Conservation (phyloP, 208 protist species). For the Herpetomonas tarakana region DNA sequence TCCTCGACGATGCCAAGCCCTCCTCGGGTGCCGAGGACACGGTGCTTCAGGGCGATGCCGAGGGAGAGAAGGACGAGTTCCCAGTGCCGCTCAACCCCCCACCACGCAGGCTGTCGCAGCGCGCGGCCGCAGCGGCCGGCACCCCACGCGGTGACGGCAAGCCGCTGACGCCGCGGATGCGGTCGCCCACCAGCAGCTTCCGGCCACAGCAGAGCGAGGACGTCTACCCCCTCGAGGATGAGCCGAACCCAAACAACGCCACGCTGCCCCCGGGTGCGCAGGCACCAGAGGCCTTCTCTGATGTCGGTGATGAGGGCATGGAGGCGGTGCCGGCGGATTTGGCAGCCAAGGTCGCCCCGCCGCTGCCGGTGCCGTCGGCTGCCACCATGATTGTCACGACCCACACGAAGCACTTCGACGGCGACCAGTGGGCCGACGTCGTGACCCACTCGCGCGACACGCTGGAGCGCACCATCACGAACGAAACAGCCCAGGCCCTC, state of each 20-base stretch:
- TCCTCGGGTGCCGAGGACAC: conserved; percentile 8
- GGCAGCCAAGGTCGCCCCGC: conserved; percentile 7
- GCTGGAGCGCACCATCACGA: conserved; percentile 43
- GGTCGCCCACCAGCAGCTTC: conserved; percentile 18
- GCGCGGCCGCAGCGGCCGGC: conserved; percentile 11
- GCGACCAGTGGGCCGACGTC: conserved; percentile 30
- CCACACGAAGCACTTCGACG: conserved; percentile 20
- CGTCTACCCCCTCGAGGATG: background rate
- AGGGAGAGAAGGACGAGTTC: background rate
- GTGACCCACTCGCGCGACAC: conserved; percentile 23
- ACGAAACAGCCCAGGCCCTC: conserved; percentile 34
- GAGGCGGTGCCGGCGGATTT: conserved; percentile 10
- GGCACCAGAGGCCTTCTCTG: conserved; percentile 1
- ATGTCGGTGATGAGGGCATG: background rate
- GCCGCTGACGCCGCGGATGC: conserved; percentile 18
- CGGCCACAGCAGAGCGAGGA: background rate
- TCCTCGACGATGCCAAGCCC: background rate
- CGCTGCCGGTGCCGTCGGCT: conserved; percentile 12
- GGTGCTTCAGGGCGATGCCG: background rate
- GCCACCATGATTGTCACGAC: conserved; percentile 28
- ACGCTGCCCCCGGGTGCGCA: conserved; percentile 6
- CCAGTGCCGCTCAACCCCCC: conserved; percentile 2
- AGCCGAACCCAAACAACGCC: background rate
- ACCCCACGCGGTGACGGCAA: conserved; percentile 8
- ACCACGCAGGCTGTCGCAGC: conserved; percentile 14